These are phyloP conservation scores for Coemansia sp. DNA, from an alignment of 192 early-diverging fungal genomes.

Conservation along the genomic window DNA sequence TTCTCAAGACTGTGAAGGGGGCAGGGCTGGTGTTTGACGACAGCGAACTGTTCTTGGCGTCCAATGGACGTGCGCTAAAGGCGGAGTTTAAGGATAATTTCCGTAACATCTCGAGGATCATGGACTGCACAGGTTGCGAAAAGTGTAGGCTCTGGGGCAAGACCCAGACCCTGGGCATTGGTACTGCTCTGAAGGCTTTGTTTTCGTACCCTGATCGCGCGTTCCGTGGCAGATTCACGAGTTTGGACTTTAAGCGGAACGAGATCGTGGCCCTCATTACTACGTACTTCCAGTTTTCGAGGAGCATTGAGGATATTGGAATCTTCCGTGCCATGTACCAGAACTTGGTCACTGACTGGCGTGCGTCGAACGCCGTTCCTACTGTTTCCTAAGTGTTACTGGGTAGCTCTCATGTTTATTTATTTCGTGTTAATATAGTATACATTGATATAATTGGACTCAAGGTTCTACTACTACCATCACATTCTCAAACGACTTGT, in stretches of 20 bases:
- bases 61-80: constrained; percentile 66
- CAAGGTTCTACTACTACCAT: background rate
- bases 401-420: background rate
- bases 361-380: constrained; percentile 8
- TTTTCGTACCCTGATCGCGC: constrained; percentile 86
- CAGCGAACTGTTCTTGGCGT: constrained; percentile 75
- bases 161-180: constrained; percentile 92
- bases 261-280: constrained; percentile 94
- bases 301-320: constrained; percentile 78
- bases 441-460: background rate
- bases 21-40: constrained; percentile 87
- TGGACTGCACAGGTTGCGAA: constrained; percentile 99
- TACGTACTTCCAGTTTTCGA: constrained; percentile 84
- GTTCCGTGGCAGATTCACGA: constrained; percentile 46
- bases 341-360: constrained; percentile 52
- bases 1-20: constrained; percentile 27
- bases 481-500: background rate
- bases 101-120: constrained; percentile 94
- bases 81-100: constrained; percentile 89
- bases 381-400: background rate
- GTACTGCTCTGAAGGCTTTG: constrained; percentile 92
- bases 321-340: constrained; percentile 79
- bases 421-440: background rate
- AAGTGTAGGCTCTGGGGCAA: constrained; percentile 99
- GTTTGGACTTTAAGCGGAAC: constrained; percentile 50